phyloP scores from a whole-genome alignment of 805 yeast species.

The Hemisphaericaspora nanyangensis region DNA sequence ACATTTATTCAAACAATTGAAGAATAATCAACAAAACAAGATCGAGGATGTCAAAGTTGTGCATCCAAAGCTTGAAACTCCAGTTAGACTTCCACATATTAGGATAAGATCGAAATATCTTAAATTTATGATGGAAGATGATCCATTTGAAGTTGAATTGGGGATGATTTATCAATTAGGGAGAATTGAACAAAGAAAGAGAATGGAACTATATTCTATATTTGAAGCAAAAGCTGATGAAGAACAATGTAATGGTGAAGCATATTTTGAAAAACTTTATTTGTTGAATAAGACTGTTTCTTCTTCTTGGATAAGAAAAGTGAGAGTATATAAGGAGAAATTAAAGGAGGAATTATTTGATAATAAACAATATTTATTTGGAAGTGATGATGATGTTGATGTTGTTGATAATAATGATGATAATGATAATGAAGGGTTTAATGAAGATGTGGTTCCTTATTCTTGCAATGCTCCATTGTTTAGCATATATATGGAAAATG shows the following conservation, averaged over 20 bases:
- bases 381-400: slow-evolving; percentile 24
- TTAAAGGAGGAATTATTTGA: slow-evolving; percentile 37
- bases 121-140: slow-evolving; percentile 39
- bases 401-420: slow-evolving; percentile 26
- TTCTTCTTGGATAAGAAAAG: slow-evolving; percentile 67
- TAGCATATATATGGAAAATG: slow-evolving; percentile 23
- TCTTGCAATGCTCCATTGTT: slow-evolving; percentile 33
- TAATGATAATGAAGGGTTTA: slow-evolving; percentile 10
- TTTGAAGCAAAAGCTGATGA: slow-evolving; percentile 16
- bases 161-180: slow-evolving; percentile 42
- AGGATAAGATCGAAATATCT: slow-evolving; percentile 22
- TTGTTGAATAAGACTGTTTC: slow-evolving; percentile 47
- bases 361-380: slow-evolving; percentile 32
- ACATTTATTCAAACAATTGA: slow-evolving; percentile 27
- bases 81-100: slow-evolving; percentile 27
- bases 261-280: slow-evolving; percentile 22
- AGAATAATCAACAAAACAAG: slow-evolving; percentile 6
- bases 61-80: slow-evolving; percentile 26
- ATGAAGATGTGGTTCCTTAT: slow-evolving; percentile 27
- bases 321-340: slow-evolving; percentile 41
- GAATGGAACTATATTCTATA: slow-evolving; percentile 26
- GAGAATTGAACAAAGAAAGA: slow-evolving; percentile 34
- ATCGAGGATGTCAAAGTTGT: slow-evolving; percentile 16
- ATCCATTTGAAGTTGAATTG: slow-evolving; percentile 40
- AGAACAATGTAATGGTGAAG: slow-evolving; percentile 13